Evolutionary conservation across 805 yeast genomes (phyloP).

Genomic region (Barnettozyma siamensis): DNA sequence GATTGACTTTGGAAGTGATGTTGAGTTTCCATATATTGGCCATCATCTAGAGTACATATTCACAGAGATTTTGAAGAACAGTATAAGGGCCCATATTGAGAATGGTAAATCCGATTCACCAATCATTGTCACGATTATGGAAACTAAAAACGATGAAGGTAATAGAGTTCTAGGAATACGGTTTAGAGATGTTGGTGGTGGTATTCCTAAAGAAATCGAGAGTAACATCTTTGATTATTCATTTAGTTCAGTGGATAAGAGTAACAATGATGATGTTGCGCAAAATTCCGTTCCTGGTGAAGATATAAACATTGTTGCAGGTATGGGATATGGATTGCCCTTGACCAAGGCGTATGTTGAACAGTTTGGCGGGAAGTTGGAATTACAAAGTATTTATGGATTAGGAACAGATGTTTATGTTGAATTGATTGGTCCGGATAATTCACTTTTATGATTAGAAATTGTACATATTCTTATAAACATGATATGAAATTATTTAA

Average conservation of each 20-base stretch:
- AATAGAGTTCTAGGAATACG: conserved; percentile 51
- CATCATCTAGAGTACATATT: conserved; percentile 83
- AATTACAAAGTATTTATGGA: conserved; percentile 66
- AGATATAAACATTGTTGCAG: conserved; percentile 70
- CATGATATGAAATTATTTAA: too few species aligned
- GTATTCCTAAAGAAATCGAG: conserved; percentile 65
- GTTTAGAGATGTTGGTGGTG: conserved; percentile 84
- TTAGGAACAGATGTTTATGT: conserved; percentile 77
- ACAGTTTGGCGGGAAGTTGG: conserved; percentile 64
- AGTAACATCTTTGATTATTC: conserved; percentile 78
- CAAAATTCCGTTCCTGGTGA: conserved; percentile 65
- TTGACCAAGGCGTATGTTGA: conserved; percentile 70
- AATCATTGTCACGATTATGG: conserved; percentile 41
- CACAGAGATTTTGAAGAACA: conserved; percentile 81
- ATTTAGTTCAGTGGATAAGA: conserved; percentile 66
- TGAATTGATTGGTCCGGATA: conserved; percentile 32
- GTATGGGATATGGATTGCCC: conserved; percentile 96
- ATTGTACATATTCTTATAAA: too few species aligned
- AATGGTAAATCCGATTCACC: conserved; percentile 36
- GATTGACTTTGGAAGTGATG: conserved; percentile 51
- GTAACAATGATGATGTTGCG: conserved; percentile 43
- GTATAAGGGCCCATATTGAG: conserved; percentile 86
- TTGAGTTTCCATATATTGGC: conserved; percentile 76
- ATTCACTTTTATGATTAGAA: conserved; percentile 7
- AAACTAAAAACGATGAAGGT: conserved; percentile 20